These are phyloP conservation scores for Pythium monospermum DNA, from an alignment of 352 stramenopile genomes.

Conservation along the genomic window DNA sequence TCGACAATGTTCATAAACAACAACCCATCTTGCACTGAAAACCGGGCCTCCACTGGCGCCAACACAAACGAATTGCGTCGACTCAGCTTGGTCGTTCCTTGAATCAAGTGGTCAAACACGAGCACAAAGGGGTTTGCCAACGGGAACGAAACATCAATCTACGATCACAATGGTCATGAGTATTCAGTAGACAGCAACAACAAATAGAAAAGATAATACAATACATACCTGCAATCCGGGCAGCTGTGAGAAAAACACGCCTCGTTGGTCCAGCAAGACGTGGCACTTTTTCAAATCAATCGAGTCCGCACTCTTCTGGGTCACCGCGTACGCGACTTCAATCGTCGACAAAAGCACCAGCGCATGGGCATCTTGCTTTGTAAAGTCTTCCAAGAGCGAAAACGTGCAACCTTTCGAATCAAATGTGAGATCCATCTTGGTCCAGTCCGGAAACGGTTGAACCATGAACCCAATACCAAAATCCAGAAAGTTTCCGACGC, in stretches of 20 bases:
- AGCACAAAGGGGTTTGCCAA: constrained; percentile 79
- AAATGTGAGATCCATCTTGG: constrained; percentile 72
- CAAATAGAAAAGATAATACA: neutral
- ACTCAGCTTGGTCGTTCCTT: constrained; percentile 43
- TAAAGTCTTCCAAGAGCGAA: constrained; percentile 80
- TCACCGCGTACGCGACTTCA: constrained; percentile 56
- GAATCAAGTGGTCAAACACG: constrained; percentile 77
- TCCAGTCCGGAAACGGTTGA: constrained; percentile 57
- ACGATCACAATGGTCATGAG: neutral
- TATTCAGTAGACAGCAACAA: no score
- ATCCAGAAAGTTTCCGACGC: constrained; percentile 36
- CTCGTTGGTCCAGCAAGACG: constrained; percentile 71
- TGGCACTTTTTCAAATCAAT: constrained; percentile 78
- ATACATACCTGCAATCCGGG: constrained; percentile 71
- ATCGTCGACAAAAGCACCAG: constrained; percentile 74
- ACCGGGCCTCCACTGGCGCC: constrained; percentile 74
- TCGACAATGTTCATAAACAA: constrained; percentile 83
- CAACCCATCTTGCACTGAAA: constrained; percentile 82
- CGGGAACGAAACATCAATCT: constrained; percentile 83
- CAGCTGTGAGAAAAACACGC: constrained; percentile 82
- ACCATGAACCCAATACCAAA: constrained; percentile 71
- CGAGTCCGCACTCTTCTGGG: constrained; percentile 44
- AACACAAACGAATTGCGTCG: constrained; percentile 77
- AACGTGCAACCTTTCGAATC: constrained; percentile 68
- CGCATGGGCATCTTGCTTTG: constrained; percentile 55